Percentiles rank a stretch among this genome's conserved stretches.
Evolutionary conservation across 2,329 filamentous ascomycete genomes (phyloP).

Genomic region (Colletotrichum sp.): DNA sequence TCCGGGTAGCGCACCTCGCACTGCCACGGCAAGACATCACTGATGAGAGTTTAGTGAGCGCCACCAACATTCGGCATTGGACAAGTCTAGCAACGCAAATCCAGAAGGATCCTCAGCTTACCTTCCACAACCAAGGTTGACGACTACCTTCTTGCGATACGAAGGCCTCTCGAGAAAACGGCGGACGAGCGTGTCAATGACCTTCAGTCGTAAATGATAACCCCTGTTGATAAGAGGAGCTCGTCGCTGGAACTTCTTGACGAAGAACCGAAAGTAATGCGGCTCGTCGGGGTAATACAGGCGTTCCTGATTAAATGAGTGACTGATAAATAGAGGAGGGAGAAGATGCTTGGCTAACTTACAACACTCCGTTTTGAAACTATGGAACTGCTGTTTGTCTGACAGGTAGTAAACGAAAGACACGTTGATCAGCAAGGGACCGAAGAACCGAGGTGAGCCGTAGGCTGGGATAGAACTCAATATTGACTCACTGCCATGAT

Average conservation of each 20-base stretch:
- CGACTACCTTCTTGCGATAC: constrained; percentile 70
- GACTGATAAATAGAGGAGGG: background rate
- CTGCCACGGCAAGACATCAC: constrained; percentile 88
- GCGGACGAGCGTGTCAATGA: constrained; percentile 76
- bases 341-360: background rate
- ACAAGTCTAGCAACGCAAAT: background rate
- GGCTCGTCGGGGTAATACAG: constrained; percentile 79
- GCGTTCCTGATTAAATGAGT: constrained; percentile 38
- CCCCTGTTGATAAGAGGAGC: constrained; percentile 91
- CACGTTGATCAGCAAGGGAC: background rate
- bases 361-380: constrained; percentile 95
- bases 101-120: constrained; percentile 51
- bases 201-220: constrained; percentile 85
- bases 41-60: background rate
- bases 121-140: constrained; percentile 92
- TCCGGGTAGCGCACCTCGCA: constrained; percentile 71
- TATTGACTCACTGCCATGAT: constrained; percentile 57
- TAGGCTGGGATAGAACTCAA: background rate
- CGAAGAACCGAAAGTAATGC: constrained; percentile 88
- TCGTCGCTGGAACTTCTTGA: constrained; percentile 80
- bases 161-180: constrained; percentile 68
- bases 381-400: constrained; percentile 92
- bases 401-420: background rate
- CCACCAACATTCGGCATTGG: constrained; percentile 5
- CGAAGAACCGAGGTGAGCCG: background rate